phyloP scores from a whole-genome alignment of 352 stramenopile genomes.

The Phytopythium mirpurense region DNA sequence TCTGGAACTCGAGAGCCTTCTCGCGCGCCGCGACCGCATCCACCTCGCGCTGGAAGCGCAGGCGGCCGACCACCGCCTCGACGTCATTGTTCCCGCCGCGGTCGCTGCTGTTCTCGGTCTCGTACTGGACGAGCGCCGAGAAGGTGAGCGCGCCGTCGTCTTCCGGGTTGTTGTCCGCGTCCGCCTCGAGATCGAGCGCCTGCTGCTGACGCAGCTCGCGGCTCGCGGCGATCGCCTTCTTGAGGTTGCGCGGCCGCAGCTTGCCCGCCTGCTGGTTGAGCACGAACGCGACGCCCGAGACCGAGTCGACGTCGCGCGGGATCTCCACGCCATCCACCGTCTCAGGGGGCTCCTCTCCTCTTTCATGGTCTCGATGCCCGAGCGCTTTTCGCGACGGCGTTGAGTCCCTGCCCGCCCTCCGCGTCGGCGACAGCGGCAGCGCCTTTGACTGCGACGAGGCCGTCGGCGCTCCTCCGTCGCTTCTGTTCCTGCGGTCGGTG shows the following conservation, averaged over 20 bases:
- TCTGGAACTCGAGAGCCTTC: conserved; percentile 83
- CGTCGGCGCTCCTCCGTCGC: not conserved
- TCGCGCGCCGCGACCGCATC: conserved; percentile 64
- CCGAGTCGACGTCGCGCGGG: conserved; percentile 44
- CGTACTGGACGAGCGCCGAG: conserved; percentile 45
- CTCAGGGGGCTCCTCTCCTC: too few relatives aligned
- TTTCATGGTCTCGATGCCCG: not conserved
- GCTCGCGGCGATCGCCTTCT: conserved; percentile 81
- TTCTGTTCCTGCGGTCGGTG: conserved; percentile 2
- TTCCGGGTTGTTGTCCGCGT: conserved; percentile 7
- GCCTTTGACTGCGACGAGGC: conserved; percentile 1
- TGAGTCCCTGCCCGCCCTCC: not conserved
- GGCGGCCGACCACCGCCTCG: conserved; percentile 59
- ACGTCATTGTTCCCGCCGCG: not conserved
- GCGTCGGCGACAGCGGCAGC: not conserved
- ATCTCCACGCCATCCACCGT: conserved; percentile 66
- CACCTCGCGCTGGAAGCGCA: conserved; percentile 84
- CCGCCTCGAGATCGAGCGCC: conserved; percentile 30
- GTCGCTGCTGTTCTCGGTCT: conserved; percentile 26
- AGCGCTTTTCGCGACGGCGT: not conserved
- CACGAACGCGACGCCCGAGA: conserved; percentile 74
- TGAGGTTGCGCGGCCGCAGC: conserved; percentile 87
- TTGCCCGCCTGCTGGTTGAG: conserved; percentile 88
- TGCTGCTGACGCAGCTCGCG: conserved; percentile 60
- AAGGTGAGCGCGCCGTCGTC: conserved; percentile 46